Conservation (phyloP, 805 yeast species). For the Ogataea thermomethanolica region DNA sequence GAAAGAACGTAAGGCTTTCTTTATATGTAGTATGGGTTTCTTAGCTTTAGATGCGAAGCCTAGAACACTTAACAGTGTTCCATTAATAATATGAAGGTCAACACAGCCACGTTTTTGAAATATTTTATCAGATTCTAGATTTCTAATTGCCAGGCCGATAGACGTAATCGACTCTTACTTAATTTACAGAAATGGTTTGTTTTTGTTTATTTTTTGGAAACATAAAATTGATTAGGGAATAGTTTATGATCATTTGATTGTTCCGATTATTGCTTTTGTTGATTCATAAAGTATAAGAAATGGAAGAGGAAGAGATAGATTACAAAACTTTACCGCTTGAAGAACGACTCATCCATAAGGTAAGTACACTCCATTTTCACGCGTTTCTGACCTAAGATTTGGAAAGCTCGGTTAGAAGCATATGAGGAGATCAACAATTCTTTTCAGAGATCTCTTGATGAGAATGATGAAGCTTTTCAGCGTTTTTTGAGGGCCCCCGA, state of each 20-base stretch:
- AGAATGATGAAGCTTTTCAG: constrained; percentile 52
- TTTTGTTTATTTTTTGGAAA: constrained; percentile 4
- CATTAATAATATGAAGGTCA: not conserved
- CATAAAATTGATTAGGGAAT: constrained; percentile 4
- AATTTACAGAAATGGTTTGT: not conserved
- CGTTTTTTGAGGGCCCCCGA: constrained; percentile 52
- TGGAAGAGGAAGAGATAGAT: constrained; percentile 50
- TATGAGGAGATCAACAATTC: constrained; percentile 60
- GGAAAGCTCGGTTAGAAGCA: constrained; percentile 85
- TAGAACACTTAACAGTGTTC: too few species aligned
- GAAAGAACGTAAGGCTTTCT: not conserved
- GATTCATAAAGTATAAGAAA: not conserved
- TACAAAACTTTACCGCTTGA: constrained; percentile 59
- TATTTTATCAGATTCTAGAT: not conserved
- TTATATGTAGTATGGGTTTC: not conserved
- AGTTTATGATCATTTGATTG: not conserved
- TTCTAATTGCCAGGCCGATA: not conserved
- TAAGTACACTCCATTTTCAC: constrained; percentile 23
- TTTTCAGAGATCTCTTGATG: constrained; percentile 53
- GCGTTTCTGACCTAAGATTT: constrained; percentile 33
- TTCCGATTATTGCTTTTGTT: not conserved
- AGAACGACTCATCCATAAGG: constrained; percentile 64
- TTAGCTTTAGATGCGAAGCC: too few species aligned
- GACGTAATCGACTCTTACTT: constrained; percentile 1
- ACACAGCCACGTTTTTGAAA: constrained; percentile 5